Percentiles rank a stretch among this genome's conserved stretches.
Evolutionary conservation across 2,329 filamentous ascomycete genomes (phyloP).

Genomic region (Trichoderma sp.): DNA sequence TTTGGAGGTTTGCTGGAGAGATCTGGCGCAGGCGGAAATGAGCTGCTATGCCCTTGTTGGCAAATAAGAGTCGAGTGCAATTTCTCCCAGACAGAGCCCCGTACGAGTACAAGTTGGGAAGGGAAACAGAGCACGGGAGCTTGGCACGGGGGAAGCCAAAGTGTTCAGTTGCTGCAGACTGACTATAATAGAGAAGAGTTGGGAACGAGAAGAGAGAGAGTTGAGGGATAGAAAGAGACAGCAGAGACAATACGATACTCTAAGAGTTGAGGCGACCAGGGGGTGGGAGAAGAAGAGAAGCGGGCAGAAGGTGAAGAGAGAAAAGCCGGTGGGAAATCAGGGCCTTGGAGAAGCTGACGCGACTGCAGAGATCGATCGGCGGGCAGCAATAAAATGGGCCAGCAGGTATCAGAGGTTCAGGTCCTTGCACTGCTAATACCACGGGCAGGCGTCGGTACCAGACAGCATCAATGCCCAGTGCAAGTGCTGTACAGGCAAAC

Average conservation of each 20-base stretch:
- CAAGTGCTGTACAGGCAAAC: too few relatives aligned
- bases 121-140: background rate
- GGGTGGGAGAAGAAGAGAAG: background rate
- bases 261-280: background rate
- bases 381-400: background rate
- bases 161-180: background rate
- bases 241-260: background rate
- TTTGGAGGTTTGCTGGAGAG: slow-evolving; percentile 20
- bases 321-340: background rate
- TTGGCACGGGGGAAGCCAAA: background rate
- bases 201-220: background rate
- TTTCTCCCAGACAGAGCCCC: slow-evolving; percentile 19
- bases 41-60: slow-evolving; percentile 23
- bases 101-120: background rate
- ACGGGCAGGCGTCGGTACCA: background rate
- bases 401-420: background rate
- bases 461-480: background rate
- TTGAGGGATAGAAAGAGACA: background rate
- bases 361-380: slow-evolving; percentile 22
- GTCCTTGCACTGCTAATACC: background rate
- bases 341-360: slow-evolving; percentile 2
- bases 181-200: background rate
- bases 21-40: slow-evolving; percentile 24
- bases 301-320: background rate
- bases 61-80: slow-evolving; percentile 20